These are phyloP conservation scores for Nymphaea thermarum DNA, from an alignment of 164 flowering plant species.

Conservation along the genomic window DNA sequence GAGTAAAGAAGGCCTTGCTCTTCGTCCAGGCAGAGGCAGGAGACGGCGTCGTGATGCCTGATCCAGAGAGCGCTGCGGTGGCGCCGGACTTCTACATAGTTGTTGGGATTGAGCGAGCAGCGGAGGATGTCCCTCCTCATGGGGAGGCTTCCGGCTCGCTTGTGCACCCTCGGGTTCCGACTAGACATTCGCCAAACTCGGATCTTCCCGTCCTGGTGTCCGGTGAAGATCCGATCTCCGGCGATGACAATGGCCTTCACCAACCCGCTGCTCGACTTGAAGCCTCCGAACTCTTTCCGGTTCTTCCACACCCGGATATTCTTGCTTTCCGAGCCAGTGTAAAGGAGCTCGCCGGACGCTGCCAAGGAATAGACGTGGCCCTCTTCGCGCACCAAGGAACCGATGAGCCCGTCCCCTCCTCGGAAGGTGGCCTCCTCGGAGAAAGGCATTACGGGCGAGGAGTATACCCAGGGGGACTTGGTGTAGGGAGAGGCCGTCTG, in stretches of 20 bases:
- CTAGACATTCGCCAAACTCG: constrained; percentile 60
- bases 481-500: constrained; percentile 19
- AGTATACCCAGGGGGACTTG: constrained; percentile 35
- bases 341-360: constrained; percentile 44
- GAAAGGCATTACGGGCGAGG: constrained; percentile 7
- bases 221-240: constrained; percentile 64
- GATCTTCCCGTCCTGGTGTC: constrained; percentile 89
- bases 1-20: constrained; percentile 59
- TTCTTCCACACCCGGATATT: constrained; percentile 86
- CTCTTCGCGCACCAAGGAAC: constrained; percentile 74
- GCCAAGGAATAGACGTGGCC: constrained; percentile 80
- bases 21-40: constrained; percentile 56
- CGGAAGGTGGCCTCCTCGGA: constrained; percentile 8
- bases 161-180: constrained; percentile 34
- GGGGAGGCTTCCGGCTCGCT: constrained; percentile 53
- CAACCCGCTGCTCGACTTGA: constrained; percentile 75
- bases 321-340: constrained; percentile 93
- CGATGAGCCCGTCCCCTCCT: constrained; percentile 27
- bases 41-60: constrained; percentile 73
- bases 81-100: constrained; percentile 49
- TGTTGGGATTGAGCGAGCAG: constrained; percentile 56
- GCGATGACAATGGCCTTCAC: constrained; percentile 72
- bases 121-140: constrained; percentile 50
- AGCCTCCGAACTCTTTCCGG: constrained; percentile 50
- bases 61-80: constrained; percentile 54